phyloP scores from a whole-genome alignment of 441 rosid species.

The Macaranga tanarius region DNA sequence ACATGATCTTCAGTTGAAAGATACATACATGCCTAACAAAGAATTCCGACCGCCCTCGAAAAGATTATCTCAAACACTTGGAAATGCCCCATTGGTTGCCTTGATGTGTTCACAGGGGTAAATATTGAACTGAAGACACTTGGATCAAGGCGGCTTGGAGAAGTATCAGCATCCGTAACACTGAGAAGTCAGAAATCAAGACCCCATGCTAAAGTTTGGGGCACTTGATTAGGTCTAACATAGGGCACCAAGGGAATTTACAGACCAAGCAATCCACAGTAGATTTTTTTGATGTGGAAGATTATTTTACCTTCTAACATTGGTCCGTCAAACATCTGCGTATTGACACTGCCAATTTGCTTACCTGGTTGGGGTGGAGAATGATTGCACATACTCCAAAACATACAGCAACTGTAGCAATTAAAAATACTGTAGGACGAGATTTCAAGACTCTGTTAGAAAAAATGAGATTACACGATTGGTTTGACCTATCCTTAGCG shows the following conservation, averaged over 20 bases:
- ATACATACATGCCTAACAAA: not conserved
- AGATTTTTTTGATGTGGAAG: not conserved
- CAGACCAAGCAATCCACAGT: constrained; percentile 17
- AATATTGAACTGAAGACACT: no score
- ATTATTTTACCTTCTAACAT: constrained; percentile 22
- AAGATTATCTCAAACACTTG: not conserved
- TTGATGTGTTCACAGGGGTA: not conserved
- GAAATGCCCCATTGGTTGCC: not conserved
- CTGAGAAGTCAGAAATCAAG: not conserved
- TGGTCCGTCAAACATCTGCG: constrained; percentile 50
- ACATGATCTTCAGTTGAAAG: not conserved
- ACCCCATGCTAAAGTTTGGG: constrained; percentile 6
- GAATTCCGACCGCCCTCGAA: not conserved
- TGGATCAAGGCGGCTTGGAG: not conserved
- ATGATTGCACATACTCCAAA: constrained; percentile 63
- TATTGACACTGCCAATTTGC: constrained; percentile 64
- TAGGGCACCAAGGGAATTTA: constrained; percentile 3
- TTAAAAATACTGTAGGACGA: constrained; percentile 40
- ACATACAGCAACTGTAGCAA: constrained; percentile 54
- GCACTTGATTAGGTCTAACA: constrained; percentile 12
- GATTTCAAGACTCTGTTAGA: constrained; percentile 35
- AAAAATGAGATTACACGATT: constrained; percentile 35
- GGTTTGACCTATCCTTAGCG: constrained; percentile 41
- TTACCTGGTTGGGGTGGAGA: constrained; percentile 70
- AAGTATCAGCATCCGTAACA: not conserved